phyloP scores from a whole-genome alignment of 176 grass and related monocot species.

The Phoenix dactylifera region DNA sequence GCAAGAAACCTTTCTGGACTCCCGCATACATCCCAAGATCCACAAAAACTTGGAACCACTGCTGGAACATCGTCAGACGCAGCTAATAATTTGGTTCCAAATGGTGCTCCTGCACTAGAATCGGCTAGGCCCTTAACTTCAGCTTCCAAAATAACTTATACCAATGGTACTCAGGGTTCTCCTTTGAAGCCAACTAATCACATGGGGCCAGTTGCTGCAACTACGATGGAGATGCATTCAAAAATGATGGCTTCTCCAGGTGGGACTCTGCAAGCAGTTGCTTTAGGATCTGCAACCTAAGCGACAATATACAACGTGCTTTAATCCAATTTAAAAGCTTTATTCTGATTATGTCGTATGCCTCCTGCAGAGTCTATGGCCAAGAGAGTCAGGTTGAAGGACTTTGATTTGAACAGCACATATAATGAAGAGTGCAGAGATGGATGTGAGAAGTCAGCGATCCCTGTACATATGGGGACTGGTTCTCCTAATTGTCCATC shows the following conservation, averaged over 20 bases:
- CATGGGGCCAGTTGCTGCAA: conserved; percentile 34
- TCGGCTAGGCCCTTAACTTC: conserved; percentile 31
- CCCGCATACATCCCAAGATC: conserved; percentile 59
- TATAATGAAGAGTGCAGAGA: conserved; percentile 61
- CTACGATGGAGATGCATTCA: conserved; percentile 30
- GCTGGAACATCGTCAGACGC: conserved; percentile 47
- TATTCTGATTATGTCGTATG: background rate
- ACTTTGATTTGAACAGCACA: conserved; percentile 96
- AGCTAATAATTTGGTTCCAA: conserved; percentile 39
- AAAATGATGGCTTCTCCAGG: conserved; percentile 44
- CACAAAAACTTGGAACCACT: conserved; percentile 51
- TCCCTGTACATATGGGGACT: conserved; percentile 21
- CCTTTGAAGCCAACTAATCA: conserved; percentile 17
- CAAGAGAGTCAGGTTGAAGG: conserved; percentile 39
- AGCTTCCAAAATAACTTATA: conserved; percentile 34
- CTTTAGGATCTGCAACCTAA: no score
- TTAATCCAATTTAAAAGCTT: background rate
- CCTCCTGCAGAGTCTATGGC: conserved; percentile 37
- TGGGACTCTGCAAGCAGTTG: conserved; percentile 6
- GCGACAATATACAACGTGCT: no score
- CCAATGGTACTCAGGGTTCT: conserved; percentile 25
- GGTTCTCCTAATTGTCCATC: conserved; percentile 55
- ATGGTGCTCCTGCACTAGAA: conserved; percentile 29
- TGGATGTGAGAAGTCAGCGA: conserved; percentile 33
- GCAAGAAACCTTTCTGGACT: conserved; percentile 69